Conservation (phyloP, 495 filamentous ascomycete species). For the Emericellopsis terricola region DNA sequence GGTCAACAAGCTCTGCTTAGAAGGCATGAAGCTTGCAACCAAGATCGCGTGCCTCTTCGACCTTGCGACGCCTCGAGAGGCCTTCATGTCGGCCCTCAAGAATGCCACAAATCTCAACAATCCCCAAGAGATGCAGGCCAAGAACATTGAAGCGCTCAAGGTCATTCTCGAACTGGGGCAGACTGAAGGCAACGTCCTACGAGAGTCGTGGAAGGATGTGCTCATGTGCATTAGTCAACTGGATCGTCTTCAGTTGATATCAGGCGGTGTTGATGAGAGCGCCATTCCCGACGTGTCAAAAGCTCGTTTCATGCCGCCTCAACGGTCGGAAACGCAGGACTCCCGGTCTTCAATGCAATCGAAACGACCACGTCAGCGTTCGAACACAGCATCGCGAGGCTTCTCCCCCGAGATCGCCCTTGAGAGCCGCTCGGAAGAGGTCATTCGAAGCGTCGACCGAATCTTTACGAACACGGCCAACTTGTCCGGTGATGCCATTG, state of each 20-base stretch:
- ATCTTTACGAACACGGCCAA: conserved; percentile 95
- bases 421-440: conserved; percentile 79
- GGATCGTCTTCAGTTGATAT: conserved; percentile 88
- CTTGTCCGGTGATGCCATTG: conserved; percentile 83
- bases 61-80: conserved; percentile 71
- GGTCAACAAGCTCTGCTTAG: conserved; percentile 78
- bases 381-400: conserved; percentile 40
- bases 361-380: conserved; percentile 43
- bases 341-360: conserved; percentile 54
- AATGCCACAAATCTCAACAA: conserved; percentile 94
- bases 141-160: conserved; percentile 90
- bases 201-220: conserved; percentile 85
- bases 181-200: conserved; percentile 77
- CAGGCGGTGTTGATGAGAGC: conserved; percentile 81
- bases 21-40: conserved; percentile 85
- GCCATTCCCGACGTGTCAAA: conserved; percentile 85
- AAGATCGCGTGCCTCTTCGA: conserved; percentile 88
- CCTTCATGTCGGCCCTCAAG: conserved; percentile 84
- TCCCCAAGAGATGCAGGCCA: conserved; percentile 82
- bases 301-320: conserved; percentile 46
- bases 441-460: conserved; percentile 79
- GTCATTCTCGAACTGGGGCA: conserved; percentile 78
- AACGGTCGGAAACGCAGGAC: conserved; percentile 21
- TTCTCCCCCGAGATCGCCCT: conserved; percentile 79
- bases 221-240: conserved; percentile 92